Base-by-base conservation (phyloP, 768 basidiomycete genomes). In the Mycena albidolilacea region DNA sequence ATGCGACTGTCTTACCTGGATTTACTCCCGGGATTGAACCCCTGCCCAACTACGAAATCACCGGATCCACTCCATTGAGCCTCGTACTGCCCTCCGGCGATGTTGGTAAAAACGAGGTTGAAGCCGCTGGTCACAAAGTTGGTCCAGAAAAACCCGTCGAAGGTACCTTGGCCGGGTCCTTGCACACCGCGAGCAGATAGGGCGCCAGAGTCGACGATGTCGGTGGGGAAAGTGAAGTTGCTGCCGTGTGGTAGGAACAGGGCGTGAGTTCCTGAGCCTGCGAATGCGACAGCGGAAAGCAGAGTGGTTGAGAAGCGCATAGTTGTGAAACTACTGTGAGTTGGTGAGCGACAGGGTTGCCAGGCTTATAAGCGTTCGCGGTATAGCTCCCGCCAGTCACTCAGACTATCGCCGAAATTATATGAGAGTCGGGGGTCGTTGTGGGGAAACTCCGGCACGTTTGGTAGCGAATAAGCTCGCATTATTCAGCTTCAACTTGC, bases 11-110 rank as follows among this genome's bases (percentile, higher is more conserved):
- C 67, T 65, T n/a, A 73, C 72, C 41, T 59, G 50, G 57, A 35
- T 35, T 11, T 70, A 19, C 57, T 63, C 11, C 73, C 73, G 19
- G 73, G 73, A 64, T 74, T 74, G 58, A 61, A 67, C 12, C 73
- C 73, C 52, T 74, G 73, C 35, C 73, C 73, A 30, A 62, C 64
- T 12, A 74, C 73, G 37, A 74, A 74, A 54, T 74, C 73, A 38
- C 73, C 73, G 43, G 64, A 67, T 30, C 73, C 73, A 3, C 8
- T 6, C 73, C 73, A 74, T 21, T 74, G 73, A 17, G 48, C 69
- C 54, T 70, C 68, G 50, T 48, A 74, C 54, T 74, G 59, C 21
- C 73, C 73, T 17, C 73, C 73, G 21, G 73, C 73, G 52, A 74
- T 74, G 44, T 74, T 74, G 35, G 63, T 74, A n/a, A 70, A 74